Evolutionary conservation across 2,329 filamentous ascomycete species (phyloP).

Genomic region (Verticillium dahliae): DNA sequence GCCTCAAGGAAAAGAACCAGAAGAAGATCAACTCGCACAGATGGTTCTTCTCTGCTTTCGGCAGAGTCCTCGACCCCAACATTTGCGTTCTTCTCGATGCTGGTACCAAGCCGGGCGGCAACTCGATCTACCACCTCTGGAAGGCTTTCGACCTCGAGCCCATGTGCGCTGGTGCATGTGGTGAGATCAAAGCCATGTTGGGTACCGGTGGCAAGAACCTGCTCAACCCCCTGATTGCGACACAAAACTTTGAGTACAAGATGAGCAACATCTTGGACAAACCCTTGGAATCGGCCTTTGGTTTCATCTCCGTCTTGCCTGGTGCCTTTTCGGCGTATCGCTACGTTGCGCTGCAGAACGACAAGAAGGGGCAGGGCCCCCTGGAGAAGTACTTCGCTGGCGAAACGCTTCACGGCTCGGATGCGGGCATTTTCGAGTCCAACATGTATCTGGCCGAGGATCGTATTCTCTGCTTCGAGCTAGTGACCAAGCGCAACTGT

Average conservation of each 20-base stretch:
- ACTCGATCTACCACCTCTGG: slow-evolving; percentile 97
- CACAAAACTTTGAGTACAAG: slow-evolving; percentile 99
- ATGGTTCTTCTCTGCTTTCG: slow-evolving; percentile 99
- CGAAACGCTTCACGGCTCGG: slow-evolving; percentile 89
- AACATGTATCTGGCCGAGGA: slow-evolving; percentile 99
- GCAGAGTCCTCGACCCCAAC: slow-evolving; percentile 84
- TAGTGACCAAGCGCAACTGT: slow-evolving; percentile 95
- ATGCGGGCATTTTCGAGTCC: slow-evolving; percentile 93
- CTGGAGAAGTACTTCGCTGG: slow-evolving; percentile 96
- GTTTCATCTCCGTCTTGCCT: slow-evolving; percentile 93
- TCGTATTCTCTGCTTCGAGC: slow-evolving; percentile 96
- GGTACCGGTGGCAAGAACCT: slow-evolving; percentile 77
- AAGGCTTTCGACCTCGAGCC: slow-evolving; percentile 97
- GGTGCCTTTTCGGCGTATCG: slow-evolving; percentile 98
- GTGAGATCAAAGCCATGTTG: slow-evolving; percentile 98
- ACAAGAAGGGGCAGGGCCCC: slow-evolving; percentile 88
- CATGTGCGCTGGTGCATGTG: slow-evolving; percentile 95
- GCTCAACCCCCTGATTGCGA: slow-evolving; percentile 87
- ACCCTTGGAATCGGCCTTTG: slow-evolving; percentile 92
- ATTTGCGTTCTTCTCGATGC: slow-evolving; percentile 96
- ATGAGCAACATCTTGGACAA: slow-evolving; percentile 99
- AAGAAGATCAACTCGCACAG: slow-evolving; percentile 99
- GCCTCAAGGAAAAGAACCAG: slow-evolving; percentile 98
- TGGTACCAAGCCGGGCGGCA: slow-evolving; percentile 86
- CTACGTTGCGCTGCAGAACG: slow-evolving; percentile 90